A percentile compares a stretch with the other conserved stretches of the same genome.
Evolutionary conservation across 345 rosid species (phyloP).

Genomic region (Noccaea caerulescens): DNA sequence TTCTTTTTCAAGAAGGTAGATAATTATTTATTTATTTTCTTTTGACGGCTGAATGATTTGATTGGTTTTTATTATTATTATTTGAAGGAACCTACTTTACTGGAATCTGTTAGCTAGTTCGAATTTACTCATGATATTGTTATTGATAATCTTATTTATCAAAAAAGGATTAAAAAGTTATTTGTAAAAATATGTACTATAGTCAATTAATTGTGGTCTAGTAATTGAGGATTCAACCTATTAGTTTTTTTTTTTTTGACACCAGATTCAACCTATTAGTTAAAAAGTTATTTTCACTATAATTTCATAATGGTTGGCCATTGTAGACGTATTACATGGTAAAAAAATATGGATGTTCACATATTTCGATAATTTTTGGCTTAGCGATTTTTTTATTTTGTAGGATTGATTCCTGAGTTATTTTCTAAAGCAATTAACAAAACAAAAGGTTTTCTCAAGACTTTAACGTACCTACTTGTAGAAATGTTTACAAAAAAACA

Average conservation of each 20-base stretch:
- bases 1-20: neutral
- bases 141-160: neutral
- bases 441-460: constrained; percentile 9
- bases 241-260: no score
- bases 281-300: no score
- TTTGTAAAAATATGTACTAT: no score
- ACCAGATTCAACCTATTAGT: no score
- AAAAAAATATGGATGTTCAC: no score
- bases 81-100: neutral
- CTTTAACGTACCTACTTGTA: neutral
- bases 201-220: no score
- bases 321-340: no score
- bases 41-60: constrained; percentile 9
- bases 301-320: no score
- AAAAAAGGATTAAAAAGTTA: no score
- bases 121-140: neutral
- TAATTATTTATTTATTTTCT: no score
- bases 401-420: constrained; percentile 5
- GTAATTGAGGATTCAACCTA: no score
- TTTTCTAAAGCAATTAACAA: constrained; percentile 14
- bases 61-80: neutral
- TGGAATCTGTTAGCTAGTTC: neutral
- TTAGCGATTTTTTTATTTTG: neutral
- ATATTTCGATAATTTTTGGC: no score
- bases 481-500: neutral